A percentile compares a stretch with the other conserved stretches of the same genome.
Conservation (phyloP, 306 rosid species). For the Cyamopsis tetragonoloba region DNA sequence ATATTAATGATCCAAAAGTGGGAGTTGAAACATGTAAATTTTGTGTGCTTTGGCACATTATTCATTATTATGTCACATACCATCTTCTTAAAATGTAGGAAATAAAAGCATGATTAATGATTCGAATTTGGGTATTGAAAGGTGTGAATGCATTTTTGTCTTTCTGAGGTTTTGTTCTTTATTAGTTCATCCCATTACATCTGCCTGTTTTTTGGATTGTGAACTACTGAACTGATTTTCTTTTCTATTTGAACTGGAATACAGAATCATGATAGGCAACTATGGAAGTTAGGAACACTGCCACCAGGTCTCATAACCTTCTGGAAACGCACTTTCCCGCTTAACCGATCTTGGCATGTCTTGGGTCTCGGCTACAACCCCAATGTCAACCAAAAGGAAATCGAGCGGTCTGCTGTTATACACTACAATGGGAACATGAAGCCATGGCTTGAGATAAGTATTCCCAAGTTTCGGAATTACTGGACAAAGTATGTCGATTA, state of each 20-base stretch:
- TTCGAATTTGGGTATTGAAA: background rate
- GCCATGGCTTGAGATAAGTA: conserved; percentile 96
- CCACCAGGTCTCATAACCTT: conserved; percentile 97
- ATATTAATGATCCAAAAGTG: background rate
- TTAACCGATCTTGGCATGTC: conserved; percentile 73
- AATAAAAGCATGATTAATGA: too few species aligned
- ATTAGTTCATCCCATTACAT: background rate
- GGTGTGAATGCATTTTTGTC: background rate
- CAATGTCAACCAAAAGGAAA: conserved; percentile 54
- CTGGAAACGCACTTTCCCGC: conserved; percentile 79
- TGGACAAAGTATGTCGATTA: conserved; percentile 77
- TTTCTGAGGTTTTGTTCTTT: background rate
- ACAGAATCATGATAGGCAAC: conserved; percentile 86
- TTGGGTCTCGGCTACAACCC: conserved; percentile 89
- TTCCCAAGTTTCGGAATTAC: conserved; percentile 68
- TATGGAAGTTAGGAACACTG: conserved; percentile 94
- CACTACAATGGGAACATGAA: conserved; percentile 96
- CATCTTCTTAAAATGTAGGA: background rate
- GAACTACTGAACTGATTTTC: conserved; percentile 13
- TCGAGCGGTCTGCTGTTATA: conserved; percentile 75
- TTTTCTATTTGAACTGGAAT: conserved; percentile 3
- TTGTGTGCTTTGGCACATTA: background rate
- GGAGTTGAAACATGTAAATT: background rate
- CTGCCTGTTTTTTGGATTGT: background rate
- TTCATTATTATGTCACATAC: background rate